Percentiles rank a stretch among this genome's conserved stretches.
Evolutionary conservation across 192 early-diverging fungal species (phyloP).

Genomic region (Podila epicladia): DNA sequence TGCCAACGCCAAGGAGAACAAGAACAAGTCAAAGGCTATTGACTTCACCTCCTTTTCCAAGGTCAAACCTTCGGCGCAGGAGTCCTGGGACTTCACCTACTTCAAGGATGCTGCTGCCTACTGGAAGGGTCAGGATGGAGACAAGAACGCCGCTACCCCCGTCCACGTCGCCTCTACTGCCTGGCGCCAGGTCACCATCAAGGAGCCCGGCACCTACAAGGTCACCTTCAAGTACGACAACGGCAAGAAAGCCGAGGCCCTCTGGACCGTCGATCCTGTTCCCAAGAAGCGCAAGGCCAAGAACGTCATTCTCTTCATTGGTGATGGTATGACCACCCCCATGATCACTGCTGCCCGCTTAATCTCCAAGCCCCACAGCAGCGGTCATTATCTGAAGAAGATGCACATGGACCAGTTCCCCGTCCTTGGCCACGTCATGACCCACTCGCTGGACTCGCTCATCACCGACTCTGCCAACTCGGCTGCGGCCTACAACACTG

Average conservation of each 20-base stretch:
- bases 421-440: slow-evolving; percentile 57
- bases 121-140: slow-evolving; percentile 20
- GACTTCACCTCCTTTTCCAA: slow-evolving; percentile 46
- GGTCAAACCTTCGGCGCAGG: slow-evolving; percentile 10
- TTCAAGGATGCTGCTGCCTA: slow-evolving; percentile 36
- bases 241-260: slow-evolving; percentile 46
- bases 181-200: slow-evolving; percentile 47
- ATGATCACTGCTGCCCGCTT: slow-evolving; percentile 66
- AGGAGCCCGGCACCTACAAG: slow-evolving; percentile 53
- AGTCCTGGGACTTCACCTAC: slow-evolving; percentile 61
- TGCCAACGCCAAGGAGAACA: slow-evolving; percentile 7
- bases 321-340: slow-evolving; percentile 64
- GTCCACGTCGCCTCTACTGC: slow-evolving; percentile 53
- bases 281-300: slow-evolving; percentile 60
- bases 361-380: slow-evolving; percentile 57
- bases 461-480: slow-evolving; percentile 73
- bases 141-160: slow-evolving; percentile 24
- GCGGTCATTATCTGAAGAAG: slow-evolving; percentile 56
- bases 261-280: slow-evolving; percentile 47
- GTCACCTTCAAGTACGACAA: slow-evolving; percentile 49
- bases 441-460: slow-evolving; percentile 67
- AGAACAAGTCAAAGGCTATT: slow-evolving; percentile 13
- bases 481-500: slow-evolving; percentile 63
- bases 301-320: slow-evolving; percentile 67
- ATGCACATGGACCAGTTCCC: slow-evolving; percentile 55